Conservation (phyloP, 306 rosid genomes). For the Quercus variabilis region DNA sequence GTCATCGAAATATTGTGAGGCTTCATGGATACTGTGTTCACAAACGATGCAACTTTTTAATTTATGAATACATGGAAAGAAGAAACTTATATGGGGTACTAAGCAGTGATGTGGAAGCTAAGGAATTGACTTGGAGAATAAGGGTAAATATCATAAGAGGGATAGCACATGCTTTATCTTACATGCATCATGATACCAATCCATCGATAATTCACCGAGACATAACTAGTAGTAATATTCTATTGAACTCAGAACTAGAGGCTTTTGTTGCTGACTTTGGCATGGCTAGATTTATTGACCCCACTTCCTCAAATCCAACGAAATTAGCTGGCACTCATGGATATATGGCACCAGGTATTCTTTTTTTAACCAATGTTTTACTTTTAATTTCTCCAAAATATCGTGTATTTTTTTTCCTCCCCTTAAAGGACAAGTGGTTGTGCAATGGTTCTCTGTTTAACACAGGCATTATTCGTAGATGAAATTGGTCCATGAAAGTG, state of each 20-base stretch:
- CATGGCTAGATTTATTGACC: slow-evolving; percentile 10
- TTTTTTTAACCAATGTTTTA: background rate
- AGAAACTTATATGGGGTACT: slow-evolving; percentile 6
- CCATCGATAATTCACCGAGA: slow-evolving; percentile 14
- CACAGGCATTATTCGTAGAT: too few relatives aligned
- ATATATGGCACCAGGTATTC: slow-evolving; percentile 19
- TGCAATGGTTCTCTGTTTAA: too few relatives aligned
- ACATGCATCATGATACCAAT: slow-evolving; percentile 22
- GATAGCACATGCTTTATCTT: slow-evolving; percentile 3
- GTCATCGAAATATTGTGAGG: slow-evolving; percentile 9
- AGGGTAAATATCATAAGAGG: slow-evolving; percentile 10
- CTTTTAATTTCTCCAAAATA: too few relatives aligned
- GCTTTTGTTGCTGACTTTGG: slow-evolving; percentile 19
- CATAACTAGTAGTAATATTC: slow-evolving; percentile 15
- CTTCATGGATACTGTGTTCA: slow-evolving; percentile 24
- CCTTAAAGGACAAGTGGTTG: too few relatives aligned
- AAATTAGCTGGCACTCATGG: slow-evolving; percentile 4
- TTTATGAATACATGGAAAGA: slow-evolving; percentile 23
- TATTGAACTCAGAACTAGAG: background rate
- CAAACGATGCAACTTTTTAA: slow-evolving; percentile 9
- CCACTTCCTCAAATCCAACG: slow-evolving; percentile 10
- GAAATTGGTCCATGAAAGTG: too few relatives aligned
- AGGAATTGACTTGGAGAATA: slow-evolving; percentile 7
- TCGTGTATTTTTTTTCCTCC: too few relatives aligned
- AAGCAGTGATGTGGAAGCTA: slow-evolving; percentile 2